Percentiles rank a stretch among this genome's conserved stretches.
These are phyloP conservation scores for Rhododendron kiyosumense DNA, from an alignment of 148 eudicot genomes.

Conservation along the genomic window DNA sequence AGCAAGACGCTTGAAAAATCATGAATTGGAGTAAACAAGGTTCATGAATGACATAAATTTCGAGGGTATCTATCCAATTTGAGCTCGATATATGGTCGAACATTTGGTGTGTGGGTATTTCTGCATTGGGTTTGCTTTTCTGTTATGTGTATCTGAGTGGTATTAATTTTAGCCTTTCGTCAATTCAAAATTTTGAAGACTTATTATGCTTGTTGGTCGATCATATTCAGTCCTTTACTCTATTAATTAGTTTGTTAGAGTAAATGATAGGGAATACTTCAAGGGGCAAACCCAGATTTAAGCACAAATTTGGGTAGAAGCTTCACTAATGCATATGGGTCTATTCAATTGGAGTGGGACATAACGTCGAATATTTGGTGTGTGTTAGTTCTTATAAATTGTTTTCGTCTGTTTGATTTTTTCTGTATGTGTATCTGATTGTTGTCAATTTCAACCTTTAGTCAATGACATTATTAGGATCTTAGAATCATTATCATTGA, in stretches of 20 bases:
- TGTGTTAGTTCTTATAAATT: not conserved
- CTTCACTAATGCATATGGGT: not conserved
- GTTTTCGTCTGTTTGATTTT: not conserved
- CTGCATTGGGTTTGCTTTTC: not conserved
- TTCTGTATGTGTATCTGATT: not conserved
- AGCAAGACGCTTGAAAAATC: not conserved
- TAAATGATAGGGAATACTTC: not conserved
- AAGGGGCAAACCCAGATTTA: not conserved
- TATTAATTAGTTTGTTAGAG: not conserved
- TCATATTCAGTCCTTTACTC: not conserved
- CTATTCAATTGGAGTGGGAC: not conserved
- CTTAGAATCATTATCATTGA: no score
- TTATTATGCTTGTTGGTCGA: not conserved
- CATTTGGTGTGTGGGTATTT: slow-evolving; percentile 4
- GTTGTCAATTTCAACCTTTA: no score
- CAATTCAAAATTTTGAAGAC: not conserved
- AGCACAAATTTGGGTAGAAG: not conserved
- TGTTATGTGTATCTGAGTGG: not conserved
- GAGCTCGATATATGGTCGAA: slow-evolving; percentile 26
- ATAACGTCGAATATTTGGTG: not conserved
- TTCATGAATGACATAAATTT: not conserved
- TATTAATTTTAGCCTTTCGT: no score
- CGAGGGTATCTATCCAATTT: not conserved
- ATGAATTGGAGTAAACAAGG: not conserved
- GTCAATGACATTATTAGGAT: not conserved